A percentile compares a stretch with the other conserved stretches of the same genome.
phyloP scores from a whole-genome alignment of 2,329 filamentous ascomycete genomes.

The Fusarium brevicatenulatum region DNA sequence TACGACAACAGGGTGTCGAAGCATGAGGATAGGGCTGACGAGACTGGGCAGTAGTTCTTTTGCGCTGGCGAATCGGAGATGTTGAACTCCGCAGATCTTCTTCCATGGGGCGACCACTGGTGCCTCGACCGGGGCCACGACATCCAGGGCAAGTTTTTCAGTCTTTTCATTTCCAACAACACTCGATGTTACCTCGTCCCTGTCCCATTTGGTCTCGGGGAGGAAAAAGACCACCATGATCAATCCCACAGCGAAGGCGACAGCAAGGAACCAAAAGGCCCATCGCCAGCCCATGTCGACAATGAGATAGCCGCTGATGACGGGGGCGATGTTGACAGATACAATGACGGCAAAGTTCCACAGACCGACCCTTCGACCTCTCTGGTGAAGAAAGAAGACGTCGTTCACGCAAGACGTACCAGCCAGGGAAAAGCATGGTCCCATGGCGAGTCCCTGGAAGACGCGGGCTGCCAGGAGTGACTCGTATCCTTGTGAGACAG shows the following conservation, averaged over 20 bases:
- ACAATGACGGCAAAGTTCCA: slow-evolving; percentile 5
- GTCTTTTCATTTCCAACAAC: background rate
- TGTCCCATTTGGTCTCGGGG: slow-evolving; percentile 1
- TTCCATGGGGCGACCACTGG: background rate
- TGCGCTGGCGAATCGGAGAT: background rate
- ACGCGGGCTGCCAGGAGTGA: background rate
- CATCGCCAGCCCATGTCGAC: slow-evolving; percentile 6
- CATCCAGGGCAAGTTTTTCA: no score
- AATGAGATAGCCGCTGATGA: slow-evolving; percentile 8
- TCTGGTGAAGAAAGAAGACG: background rate
- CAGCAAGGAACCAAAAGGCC: background rate
- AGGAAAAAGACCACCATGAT: background rate
- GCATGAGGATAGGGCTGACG: background rate
- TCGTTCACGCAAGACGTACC: background rate
- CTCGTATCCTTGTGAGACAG: background rate
- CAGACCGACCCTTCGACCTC: background rate
- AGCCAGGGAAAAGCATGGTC: background rate
- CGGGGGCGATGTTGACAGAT: background rate
- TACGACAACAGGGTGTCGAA: background rate
- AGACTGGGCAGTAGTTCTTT: background rate
- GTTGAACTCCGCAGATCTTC: background rate
- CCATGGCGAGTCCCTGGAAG: background rate
- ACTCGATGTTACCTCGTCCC: background rate
- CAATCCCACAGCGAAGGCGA: background rate
- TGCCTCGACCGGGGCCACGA: no score